phyloP scores from a whole-genome alignment of 208 protist species.

The Acanthamoeba sp. region DNA sequence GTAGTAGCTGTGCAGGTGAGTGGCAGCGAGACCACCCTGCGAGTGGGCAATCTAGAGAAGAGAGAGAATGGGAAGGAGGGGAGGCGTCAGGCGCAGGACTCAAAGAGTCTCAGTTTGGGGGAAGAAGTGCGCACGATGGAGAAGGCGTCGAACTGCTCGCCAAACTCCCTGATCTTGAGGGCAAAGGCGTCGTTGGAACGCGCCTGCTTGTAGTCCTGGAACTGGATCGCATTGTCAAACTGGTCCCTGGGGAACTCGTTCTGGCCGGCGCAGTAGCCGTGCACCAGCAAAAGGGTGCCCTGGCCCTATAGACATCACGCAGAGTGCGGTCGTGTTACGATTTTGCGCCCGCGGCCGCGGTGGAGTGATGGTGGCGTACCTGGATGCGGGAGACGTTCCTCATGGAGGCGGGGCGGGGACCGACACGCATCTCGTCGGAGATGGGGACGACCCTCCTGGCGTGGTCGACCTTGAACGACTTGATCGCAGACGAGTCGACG shows the following conservation, averaged over 20 bases:
- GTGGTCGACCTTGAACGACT: neutral
- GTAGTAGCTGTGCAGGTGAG: constrained; percentile 83
- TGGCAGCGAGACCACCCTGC: constrained; percentile 82
- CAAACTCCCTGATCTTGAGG: constrained; percentile 62
- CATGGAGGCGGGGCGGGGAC: constrained; percentile 22
- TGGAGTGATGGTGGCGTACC: too few relatives aligned
- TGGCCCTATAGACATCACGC: neutral
- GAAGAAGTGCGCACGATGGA: neutral
- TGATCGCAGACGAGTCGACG: constrained; percentile 13
- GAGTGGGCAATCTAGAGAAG: constrained; percentile 78
- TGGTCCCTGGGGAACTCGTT: constrained; percentile 51
- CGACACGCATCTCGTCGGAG: constrained; percentile 58
- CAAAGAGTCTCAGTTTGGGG: too few relatives aligned
- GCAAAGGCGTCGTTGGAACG: constrained; percentile 78
- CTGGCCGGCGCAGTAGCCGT: constrained; percentile 74
- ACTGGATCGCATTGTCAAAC: constrained; percentile 68
- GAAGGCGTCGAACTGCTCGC: constrained; percentile 39
- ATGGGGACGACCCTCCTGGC: neutral
- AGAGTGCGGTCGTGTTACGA: neutral
- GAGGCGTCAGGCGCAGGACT: neutral
- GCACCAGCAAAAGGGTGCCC: constrained; percentile 60
- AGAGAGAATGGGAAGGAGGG: too few relatives aligned
- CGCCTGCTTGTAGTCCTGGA: constrained; percentile 56
- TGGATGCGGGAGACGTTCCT: neutral
- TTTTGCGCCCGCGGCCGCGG: neutral